phyloP scores from a whole-genome alignment of 2,329 filamentous ascomycete genomes.

The Aspergillus novofumigatus region DNA sequence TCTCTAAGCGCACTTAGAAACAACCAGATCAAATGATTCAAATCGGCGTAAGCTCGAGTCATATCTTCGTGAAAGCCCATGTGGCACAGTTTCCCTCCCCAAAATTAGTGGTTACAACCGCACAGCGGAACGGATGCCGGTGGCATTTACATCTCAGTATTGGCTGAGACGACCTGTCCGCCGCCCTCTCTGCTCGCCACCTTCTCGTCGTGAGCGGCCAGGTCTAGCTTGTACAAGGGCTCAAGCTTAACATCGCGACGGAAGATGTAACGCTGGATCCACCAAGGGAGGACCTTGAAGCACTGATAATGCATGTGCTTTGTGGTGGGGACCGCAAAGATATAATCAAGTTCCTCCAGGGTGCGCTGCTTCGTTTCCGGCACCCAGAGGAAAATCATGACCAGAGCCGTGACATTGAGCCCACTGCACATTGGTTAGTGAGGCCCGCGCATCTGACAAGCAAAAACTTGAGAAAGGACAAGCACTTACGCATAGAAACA shows the following conservation, averaged over 20 bases:
- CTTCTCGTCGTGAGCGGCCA: neutral
- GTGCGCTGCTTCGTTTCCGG: slow-evolving; percentile 56
- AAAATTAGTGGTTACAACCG: neutral
- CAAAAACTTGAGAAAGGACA: neutral
- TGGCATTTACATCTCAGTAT: neutral
- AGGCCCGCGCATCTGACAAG: neutral
- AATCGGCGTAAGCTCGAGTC: neutral
- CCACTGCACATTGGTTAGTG: slow-evolving; percentile 29
- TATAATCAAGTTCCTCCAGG: slow-evolving; percentile 55
- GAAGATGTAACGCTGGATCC: slow-evolving; percentile 56
- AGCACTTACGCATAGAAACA: slow-evolving; percentile 52
- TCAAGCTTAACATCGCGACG: slow-evolving; percentile 45
- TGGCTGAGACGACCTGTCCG: neutral
- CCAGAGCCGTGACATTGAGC: slow-evolving; percentile 57
- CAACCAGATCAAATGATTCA: neutral
- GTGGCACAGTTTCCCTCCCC: neutral
- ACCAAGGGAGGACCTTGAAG: slow-evolving; percentile 56
- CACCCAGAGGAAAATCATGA: slow-evolving; percentile 61
- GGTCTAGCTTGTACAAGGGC: slow-evolving; percentile 50
- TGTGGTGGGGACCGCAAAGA: slow-evolving; percentile 56
- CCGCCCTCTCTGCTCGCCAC: neutral
- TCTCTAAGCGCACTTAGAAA: neutral
- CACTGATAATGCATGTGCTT: slow-evolving; percentile 57
- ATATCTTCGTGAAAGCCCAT: neutral
- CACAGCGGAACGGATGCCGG: neutral